Evolutionary conservation across 106 monocot species (phyloP).

Genomic region (Dioscorea dumetorum): DNA sequence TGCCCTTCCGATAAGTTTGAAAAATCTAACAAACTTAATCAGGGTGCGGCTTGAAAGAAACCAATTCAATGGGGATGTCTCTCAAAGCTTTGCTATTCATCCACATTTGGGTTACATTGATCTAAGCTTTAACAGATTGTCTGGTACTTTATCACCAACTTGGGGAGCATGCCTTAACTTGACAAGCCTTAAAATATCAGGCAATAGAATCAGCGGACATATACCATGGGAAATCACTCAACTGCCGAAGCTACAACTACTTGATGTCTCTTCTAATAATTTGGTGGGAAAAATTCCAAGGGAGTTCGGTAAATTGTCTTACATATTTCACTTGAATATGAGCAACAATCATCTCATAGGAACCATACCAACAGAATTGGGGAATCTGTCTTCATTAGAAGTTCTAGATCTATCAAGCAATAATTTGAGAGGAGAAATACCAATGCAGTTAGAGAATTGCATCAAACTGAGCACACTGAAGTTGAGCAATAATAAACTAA

Average conservation of each 20-base stretch:
- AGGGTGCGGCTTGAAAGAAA: neutral
- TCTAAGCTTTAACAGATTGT: constrained; percentile 1
- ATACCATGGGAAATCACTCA: neutral
- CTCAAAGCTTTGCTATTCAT: neutral
- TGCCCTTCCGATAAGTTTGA: neutral
- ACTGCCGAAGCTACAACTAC: neutral
- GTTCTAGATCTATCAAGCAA: constrained; percentile 19
- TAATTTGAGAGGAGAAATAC: neutral
- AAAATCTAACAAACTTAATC: neutral
- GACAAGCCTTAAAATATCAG: neutral
- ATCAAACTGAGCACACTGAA: neutral
- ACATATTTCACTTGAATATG: neutral
- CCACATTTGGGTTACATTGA: neutral
- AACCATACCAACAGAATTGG: constrained; percentile 2
- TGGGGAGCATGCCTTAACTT: constrained; percentile 1
- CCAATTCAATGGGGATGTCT: constrained; percentile 5
- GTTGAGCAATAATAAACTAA: constrained; percentile 6
- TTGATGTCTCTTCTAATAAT: neutral
- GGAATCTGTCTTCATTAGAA: neutral
- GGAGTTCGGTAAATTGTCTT: neutral
- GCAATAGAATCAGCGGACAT: neutral
- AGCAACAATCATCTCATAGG: constrained; percentile 16
- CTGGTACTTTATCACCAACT: neutral
- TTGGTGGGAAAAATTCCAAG: neutral
- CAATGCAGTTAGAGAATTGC: neutral